Evolutionary conservation across 2,329 filamentous ascomycete genomes (phyloP).

Genomic region (Drechslerella dactyloides): DNA sequence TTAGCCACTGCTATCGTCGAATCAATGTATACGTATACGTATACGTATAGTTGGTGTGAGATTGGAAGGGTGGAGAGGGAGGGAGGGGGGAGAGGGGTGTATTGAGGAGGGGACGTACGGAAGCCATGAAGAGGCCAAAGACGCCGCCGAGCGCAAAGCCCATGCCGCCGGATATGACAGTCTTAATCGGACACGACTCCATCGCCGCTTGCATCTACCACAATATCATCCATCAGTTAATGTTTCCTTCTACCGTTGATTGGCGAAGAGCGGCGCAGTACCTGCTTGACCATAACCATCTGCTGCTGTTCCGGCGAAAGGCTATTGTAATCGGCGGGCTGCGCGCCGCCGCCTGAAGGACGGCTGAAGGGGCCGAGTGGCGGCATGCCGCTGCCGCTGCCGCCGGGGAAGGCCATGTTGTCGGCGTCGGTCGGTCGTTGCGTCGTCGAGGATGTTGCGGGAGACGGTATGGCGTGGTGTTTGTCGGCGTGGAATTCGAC

Average conservation of each 20-base stretch:
- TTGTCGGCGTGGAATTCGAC: not conserved
- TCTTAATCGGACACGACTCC: conserved; percentile 91
- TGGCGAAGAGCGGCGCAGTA: conserved; percentile 48
- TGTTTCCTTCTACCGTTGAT: conserved; percentile 40
- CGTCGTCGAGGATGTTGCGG: not conserved
- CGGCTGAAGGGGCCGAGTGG: conserved; percentile 34
- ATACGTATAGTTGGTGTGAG: too few relatives aligned
- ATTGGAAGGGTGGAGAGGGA: too few relatives aligned
- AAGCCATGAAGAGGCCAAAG: conserved; percentile 98
- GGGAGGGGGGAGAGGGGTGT: too few relatives aligned
- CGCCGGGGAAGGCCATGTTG: conserved; percentile 43
- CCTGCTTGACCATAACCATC: conserved; percentile 54
- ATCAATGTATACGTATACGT: too few relatives aligned
- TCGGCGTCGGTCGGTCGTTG: not conserved
- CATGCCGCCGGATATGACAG: conserved; percentile 86
- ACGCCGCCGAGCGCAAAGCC: conserved; percentile 92
- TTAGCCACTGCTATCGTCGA: too few relatives aligned
- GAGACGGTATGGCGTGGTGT: not conserved
- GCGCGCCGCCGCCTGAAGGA: conserved; percentile 9
- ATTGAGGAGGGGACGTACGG: conserved; percentile 64
- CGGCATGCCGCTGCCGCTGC: too few relatives aligned
- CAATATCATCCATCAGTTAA: not conserved
- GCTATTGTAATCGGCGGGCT: conserved; percentile 25
- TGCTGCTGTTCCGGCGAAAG: conserved; percentile 57
- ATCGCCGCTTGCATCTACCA: conserved; percentile 78